Conservation (phyloP, 441 rosid genomes). For the Pelargonium fulgidum region DNA sequence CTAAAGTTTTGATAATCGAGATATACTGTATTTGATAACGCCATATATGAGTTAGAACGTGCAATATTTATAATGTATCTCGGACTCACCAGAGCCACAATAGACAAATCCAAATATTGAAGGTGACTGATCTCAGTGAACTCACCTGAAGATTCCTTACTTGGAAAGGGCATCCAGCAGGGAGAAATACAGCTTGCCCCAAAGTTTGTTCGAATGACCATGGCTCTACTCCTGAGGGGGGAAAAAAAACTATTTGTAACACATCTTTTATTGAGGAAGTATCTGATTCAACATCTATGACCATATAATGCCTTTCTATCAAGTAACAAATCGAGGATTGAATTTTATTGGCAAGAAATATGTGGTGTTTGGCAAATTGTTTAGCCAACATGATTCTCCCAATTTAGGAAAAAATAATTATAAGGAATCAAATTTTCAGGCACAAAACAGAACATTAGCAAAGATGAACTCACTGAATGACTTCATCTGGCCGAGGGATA, state of each 20-base stretch:
- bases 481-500: not conserved
- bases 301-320: not conserved
- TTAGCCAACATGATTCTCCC: not conserved
- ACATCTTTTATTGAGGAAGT: not conserved
- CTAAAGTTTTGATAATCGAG: not conserved
- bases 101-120: not conserved
- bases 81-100: not conserved
- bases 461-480: not conserved
- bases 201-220: conserved; percentile 76
- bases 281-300: not conserved
- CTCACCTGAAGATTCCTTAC: conserved; percentile 68
- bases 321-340: not conserved
- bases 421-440: not conserved
- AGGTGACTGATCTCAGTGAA: conserved; percentile 4
- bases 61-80: not conserved
- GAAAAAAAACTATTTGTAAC: conserved; percentile 4
- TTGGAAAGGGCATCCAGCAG: conserved; percentile 96
- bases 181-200: conserved; percentile 85
- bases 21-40: not conserved
- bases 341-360: not conserved
- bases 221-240: conserved; percentile 74
- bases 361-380: not conserved
- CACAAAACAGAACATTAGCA: conserved; percentile 1
- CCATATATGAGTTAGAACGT: not conserved
- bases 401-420: not conserved